Conservation (phyloP, 2,329 filamentous ascomycete species). For the Akanthomyces uredinophilus region DNA sequence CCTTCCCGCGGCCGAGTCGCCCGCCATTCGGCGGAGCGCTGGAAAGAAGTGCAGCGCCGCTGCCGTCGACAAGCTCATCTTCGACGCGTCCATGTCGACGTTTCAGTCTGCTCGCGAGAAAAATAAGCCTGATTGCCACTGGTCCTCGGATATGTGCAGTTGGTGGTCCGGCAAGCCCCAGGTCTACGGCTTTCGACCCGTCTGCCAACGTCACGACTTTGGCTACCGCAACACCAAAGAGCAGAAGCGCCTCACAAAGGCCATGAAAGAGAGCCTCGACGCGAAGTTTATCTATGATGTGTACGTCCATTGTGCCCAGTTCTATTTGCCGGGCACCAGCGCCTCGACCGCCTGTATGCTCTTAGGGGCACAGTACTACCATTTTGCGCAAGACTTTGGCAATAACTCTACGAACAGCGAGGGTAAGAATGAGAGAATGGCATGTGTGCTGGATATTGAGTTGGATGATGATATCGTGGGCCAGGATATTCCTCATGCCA, state of each 20-base stretch:
- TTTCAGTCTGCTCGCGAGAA: conserved; percentile 24
- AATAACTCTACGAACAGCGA: not conserved
- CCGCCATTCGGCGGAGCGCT: not conserved
- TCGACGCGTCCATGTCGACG: conserved; percentile 1
- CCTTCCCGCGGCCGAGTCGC: not conserved
- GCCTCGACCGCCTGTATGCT: no score
- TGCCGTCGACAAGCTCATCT: conserved; percentile 6
- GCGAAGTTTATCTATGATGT: conserved; percentile 34
- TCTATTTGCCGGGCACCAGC: no score
- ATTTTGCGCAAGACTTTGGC: conserved; percentile 19
- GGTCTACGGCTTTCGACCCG: conserved; percentile 30
- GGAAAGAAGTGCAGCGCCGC: not conserved
- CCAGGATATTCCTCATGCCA: not conserved
- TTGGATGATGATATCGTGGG: conserved; percentile 1
- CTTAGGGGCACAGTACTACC: no score
- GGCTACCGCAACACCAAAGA: conserved; percentile 29
- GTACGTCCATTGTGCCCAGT: conserved; percentile 20
- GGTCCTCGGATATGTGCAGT: conserved; percentile 33
- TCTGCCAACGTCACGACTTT: conserved; percentile 24
- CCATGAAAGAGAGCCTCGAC: conserved; percentile 33
- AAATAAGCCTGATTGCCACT: conserved; percentile 31
- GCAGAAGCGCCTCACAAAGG: conserved; percentile 31
- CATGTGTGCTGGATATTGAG: not conserved
- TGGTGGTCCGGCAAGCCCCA: conserved; percentile 33
- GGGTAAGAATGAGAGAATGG: no score